These are phyloP conservation scores for Mortierella hygrophila DNA, from an alignment of 192 early-diverging fungal species.

Conservation along the genomic window DNA sequence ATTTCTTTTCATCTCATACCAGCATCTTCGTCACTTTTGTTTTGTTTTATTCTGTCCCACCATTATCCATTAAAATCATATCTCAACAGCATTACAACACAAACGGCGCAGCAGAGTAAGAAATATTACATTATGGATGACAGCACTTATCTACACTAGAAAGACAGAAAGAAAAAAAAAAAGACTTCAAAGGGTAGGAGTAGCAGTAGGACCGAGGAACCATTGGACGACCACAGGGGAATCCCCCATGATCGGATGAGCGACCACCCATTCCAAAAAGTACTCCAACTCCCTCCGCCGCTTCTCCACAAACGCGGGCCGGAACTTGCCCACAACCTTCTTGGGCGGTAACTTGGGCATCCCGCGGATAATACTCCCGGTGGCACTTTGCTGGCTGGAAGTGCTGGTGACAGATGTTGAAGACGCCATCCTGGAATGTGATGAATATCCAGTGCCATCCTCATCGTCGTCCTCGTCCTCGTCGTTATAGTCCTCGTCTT, in stretches of 20 bases:
- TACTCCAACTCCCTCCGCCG: constrained; percentile 64
- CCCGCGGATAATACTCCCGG: constrained; percentile 24
- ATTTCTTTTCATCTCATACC: not conserved
- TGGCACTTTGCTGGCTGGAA: not conserved
- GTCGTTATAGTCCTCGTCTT: not conserved
- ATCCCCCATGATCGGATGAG: constrained; percentile 61
- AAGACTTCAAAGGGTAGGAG: not conserved
- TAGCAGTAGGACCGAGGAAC: constrained; percentile 45
- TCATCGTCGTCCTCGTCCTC: constrained; percentile 24
- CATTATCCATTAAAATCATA: not conserved
- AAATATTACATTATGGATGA: not conserved
- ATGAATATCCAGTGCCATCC: not conserved
- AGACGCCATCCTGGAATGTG: constrained; percentile 2
- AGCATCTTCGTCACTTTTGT: not conserved
- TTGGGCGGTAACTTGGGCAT: constrained; percentile 67
- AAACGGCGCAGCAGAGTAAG: not conserved
- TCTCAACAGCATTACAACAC: not conserved
- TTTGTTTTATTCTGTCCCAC: not conserved
- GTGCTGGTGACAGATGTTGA: not conserved
- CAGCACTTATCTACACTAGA: not conserved
- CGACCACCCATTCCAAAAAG: constrained; percentile 66
- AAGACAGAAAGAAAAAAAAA: not conserved
- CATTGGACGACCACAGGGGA: constrained; percentile 62
- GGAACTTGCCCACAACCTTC: constrained; percentile 63
- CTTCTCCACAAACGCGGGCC: constrained; percentile 64